Evolutionary conservation across 805 yeast genomes (phyloP).

Genomic region (Nakazawaea ernobii): DNA sequence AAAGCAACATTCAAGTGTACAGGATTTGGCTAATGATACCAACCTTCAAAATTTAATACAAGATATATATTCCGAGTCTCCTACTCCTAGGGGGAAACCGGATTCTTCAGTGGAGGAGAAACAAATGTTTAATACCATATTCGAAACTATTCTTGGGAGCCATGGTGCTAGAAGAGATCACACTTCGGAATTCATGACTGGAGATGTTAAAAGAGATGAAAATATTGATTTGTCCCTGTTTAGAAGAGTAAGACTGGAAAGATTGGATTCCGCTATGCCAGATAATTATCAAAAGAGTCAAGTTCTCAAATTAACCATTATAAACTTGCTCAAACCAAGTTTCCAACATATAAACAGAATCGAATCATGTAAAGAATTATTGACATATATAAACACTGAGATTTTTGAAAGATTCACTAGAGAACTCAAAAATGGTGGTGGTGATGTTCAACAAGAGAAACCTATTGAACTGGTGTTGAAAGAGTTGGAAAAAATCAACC

Average conservation of each 20-base stretch:
- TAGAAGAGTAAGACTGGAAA: not conserved
- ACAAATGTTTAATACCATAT: constrained; percentile 2
- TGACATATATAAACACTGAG: not conserved
- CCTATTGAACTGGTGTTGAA: not conserved
- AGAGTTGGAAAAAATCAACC: not conserved
- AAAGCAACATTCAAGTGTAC: not conserved
- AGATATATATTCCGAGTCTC: not conserved
- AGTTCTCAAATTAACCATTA: constrained; percentile 1
- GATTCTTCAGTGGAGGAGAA: constrained; percentile 3
- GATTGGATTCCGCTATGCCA: not conserved
- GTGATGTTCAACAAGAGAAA: not conserved
- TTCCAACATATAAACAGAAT: not conserved
- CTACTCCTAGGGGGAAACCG: not conserved
- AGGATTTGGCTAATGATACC: not conserved
- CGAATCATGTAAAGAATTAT: not conserved
- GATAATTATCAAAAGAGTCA: constrained; percentile 3
- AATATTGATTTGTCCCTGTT: constrained; percentile 4
- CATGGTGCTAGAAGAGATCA: not conserved
- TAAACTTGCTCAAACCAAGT: constrained; percentile 1
- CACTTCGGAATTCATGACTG: not conserved
- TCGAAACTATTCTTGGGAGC: not conserved
- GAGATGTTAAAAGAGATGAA: not conserved
- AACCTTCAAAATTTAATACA: not conserved
- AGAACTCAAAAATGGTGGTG: not conserved
- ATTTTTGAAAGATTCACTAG: not conserved